phyloP scores from a whole-genome alignment of 495 filamentous ascomycete genomes.

The Penicillium lividum region DNA sequence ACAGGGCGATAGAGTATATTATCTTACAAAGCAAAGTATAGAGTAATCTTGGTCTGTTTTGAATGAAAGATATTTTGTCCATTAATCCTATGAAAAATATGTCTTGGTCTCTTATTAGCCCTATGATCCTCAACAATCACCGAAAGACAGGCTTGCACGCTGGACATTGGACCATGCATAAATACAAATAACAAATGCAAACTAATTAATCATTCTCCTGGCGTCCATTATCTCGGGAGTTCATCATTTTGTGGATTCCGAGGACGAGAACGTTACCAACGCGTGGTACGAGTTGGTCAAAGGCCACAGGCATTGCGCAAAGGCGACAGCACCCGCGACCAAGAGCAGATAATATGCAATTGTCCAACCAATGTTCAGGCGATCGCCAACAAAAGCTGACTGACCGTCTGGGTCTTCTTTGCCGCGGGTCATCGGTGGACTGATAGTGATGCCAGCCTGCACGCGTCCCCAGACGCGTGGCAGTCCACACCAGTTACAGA shows the following conservation, averaged over 20 bases:
- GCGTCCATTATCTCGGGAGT: neutral
- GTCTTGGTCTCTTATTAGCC: too few species aligned
- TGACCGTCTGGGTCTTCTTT: constrained; percentile 44
- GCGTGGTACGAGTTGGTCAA: constrained; percentile 63
- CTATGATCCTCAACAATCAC: too few species aligned
- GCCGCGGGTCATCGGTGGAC: constrained; percentile 32
- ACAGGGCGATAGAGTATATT: too few species aligned
- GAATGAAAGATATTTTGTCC: too few species aligned
- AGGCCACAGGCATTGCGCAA: constrained; percentile 67
- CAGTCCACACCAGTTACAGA: constrained; percentile 91
- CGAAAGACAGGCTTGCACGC: neutral
- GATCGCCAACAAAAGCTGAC: constrained; percentile 16
- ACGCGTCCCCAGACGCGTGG: constrained; percentile 85
- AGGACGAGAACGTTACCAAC: constrained; percentile 38
- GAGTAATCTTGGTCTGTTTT: too few species aligned
- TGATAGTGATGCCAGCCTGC: constrained; percentile 41
- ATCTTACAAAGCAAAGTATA: too few species aligned
- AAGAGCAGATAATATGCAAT: constrained; percentile 76
- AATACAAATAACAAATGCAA: neutral
- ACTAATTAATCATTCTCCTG: neutral
- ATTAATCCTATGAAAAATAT: too few species aligned
- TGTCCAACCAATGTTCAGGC: constrained; percentile 61
- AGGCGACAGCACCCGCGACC: constrained; percentile 67
- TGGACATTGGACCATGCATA: neutral
- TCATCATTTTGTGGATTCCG: neutral